These are phyloP conservation scores for Nothopassalora personata DNA, from an alignment of 2,329 filamentous ascomycete genomes.

Conservation along the genomic window DNA sequence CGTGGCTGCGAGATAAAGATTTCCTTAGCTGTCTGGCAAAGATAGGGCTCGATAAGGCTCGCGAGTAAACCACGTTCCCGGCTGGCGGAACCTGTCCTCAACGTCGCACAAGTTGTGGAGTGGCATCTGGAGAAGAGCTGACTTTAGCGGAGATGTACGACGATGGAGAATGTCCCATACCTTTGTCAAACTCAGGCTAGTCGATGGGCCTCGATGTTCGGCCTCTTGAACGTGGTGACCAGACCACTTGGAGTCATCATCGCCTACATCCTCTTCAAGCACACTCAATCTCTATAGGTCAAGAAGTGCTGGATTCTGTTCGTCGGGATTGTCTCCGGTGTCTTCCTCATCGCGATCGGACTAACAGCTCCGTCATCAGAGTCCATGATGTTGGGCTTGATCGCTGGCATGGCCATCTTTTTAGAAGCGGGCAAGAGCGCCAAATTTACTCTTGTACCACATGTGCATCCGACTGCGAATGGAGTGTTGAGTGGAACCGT, in stretches of 20 bases:
- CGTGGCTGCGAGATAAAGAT: neutral
- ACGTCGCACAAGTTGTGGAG: neutral
- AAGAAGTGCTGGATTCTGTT: constrained; percentile 60
- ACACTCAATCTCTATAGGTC: constrained; percentile 50
- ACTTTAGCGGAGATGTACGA: neutral
- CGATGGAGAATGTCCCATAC: constrained; percentile 44
- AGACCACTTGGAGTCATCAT: constrained; percentile 61
- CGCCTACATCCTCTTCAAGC: constrained; percentile 52
- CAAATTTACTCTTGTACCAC: constrained; percentile 79
- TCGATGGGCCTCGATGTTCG: constrained; percentile 66
- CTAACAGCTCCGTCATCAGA: constrained; percentile 55
- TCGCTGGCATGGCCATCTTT: constrained; percentile 74
- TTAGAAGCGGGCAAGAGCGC: constrained; percentile 79
- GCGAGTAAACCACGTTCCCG: neutral
- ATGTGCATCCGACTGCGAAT: constrained; percentile 77
- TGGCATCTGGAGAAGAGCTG: neutral
- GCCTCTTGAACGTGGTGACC: constrained; percentile 64
- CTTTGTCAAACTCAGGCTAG: constrained; percentile 38
- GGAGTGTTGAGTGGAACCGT: constrained; percentile 71
- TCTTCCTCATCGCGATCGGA: constrained; percentile 58
- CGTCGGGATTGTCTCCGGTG: constrained; percentile 52
- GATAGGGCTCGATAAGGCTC: neutral
- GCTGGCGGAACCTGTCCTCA: neutral
- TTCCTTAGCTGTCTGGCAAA: neutral
- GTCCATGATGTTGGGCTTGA: constrained; percentile 66